These are phyloP conservation scores for Spinacia oleracea DNA, from an alignment of 179 eudicot genomes.

Conservation along the genomic window DNA sequence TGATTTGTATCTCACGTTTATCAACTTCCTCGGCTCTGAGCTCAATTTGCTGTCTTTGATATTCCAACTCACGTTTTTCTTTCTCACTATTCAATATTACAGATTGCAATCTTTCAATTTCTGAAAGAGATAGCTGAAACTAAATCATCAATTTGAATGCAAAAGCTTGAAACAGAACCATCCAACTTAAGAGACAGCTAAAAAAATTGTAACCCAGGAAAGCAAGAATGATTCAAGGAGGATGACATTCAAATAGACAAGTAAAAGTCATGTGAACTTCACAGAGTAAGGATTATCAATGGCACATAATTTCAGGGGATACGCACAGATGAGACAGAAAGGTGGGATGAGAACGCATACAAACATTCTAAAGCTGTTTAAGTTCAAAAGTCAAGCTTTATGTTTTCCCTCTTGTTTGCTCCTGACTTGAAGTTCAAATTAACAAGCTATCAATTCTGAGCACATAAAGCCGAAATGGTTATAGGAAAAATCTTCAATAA, in stretches of 20 bases:
- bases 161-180: constrained; percentile 12
- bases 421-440: background rate
- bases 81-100: constrained; percentile 40
- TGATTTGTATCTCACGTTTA: constrained; percentile 41
- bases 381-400: background rate
- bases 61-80: constrained; percentile 43
- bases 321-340: background rate
- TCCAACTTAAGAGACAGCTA: background rate
- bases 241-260: background rate
- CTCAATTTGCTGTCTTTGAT: constrained; percentile 43
- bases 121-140: constrained; percentile 30
- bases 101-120: constrained; percentile 49
- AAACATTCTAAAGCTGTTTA: background rate
- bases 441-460: background rate
- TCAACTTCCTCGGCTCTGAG: constrained; percentile 46
- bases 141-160: constrained; percentile 19
- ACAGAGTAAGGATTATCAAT: background rate
- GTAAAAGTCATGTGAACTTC: background rate
- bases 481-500: background rate
- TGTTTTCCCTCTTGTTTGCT: background rate
- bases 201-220: background rate
- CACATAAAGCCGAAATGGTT: background rate
- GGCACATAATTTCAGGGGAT: background rate
- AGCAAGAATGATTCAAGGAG: background rate
- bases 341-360: background rate